Conservation (phyloP, 257 asterid species). For the Solanum dulcamara region DNA sequence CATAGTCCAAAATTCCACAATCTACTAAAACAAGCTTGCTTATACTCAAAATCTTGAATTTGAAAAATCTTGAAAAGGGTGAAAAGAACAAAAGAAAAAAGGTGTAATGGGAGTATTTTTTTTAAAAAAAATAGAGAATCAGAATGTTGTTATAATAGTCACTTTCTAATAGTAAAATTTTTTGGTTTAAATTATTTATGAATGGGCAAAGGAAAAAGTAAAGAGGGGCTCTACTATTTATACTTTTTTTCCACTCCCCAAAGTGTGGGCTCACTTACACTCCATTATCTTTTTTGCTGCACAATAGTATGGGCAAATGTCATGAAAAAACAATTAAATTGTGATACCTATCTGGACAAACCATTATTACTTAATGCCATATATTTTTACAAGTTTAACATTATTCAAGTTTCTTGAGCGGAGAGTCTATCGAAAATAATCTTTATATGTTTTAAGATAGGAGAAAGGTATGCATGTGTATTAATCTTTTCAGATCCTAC, state of each 20-base stretch:
- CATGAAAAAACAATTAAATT: neutral
- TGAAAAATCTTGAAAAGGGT: conserved; percentile 1
- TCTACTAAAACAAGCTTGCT: neutral
- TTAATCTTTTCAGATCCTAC: too few species aligned
- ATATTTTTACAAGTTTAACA: too few species aligned
- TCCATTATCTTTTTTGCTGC: neutral
- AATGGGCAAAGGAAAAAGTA: neutral
- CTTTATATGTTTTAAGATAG: too few species aligned
- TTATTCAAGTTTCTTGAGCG: too few species aligned
- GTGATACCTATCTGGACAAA: neutral
- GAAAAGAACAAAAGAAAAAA: neutral
- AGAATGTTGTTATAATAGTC: neutral
- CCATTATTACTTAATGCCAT: neutral
- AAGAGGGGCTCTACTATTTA: neutral
- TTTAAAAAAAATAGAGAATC: neutral
- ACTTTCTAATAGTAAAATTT: neutral
- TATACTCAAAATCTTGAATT: too few species aligned
- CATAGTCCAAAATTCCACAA: neutral
- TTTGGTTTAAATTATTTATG: neutral
- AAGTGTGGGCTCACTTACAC: conserved; percentile 2
- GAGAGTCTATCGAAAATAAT: too few species aligned
- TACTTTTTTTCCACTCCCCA: neutral
- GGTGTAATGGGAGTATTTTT: neutral
- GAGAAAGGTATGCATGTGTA: too few species aligned
- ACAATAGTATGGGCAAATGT: neutral